Conservation (phyloP, 2,329 filamentous ascomycete species). For the Neofusicoccum laricinum region DNA sequence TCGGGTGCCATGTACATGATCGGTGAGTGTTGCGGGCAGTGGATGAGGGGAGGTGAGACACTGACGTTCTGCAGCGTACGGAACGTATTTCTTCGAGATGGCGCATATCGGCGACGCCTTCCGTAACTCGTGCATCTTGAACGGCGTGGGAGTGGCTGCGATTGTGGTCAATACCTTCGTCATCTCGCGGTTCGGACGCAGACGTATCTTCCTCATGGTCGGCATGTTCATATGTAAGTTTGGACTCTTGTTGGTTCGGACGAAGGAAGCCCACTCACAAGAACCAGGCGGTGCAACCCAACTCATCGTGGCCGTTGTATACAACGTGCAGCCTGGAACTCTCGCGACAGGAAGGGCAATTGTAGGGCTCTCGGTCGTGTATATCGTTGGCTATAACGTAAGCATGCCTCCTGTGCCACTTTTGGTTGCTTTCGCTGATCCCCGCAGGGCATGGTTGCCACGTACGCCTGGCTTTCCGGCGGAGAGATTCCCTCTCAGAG, state of each 20-base stretch:
- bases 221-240: slow-evolving; percentile 49
- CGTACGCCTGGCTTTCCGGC: slow-evolving; percentile 57
- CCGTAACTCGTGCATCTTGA: slow-evolving; percentile 56
- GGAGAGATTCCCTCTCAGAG: slow-evolving; percentile 59
- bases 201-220: slow-evolving; percentile 51
- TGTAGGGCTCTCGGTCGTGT: slow-evolving; percentile 53
- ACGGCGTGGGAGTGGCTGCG: slow-evolving; percentile 52
- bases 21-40: slow-evolving; percentile 3
- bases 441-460: slow-evolving; percentile 45
- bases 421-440: not conserved
- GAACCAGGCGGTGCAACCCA: slow-evolving; percentile 47
- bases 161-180: slow-evolving; percentile 53
- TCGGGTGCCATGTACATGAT: slow-evolving; percentile 53
- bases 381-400: slow-evolving; percentile 52
- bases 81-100: slow-evolving; percentile 35
- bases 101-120: slow-evolving; percentile 44
- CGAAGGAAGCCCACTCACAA: not conserved
- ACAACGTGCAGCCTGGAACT: slow-evolving; percentile 45
- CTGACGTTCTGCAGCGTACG: slow-evolving; percentile 23
- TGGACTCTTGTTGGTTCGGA: too few relatives aligned
- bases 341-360: slow-evolving; percentile 46
- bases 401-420: not conserved
- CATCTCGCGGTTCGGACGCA: slow-evolving; percentile 53
- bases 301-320: slow-evolving; percentile 53
- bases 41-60: not conserved